Evolutionary conservation across 202 grass and related monocot genomes (phyloP).

Genomic region (Brachypodium distachyon): DNA sequence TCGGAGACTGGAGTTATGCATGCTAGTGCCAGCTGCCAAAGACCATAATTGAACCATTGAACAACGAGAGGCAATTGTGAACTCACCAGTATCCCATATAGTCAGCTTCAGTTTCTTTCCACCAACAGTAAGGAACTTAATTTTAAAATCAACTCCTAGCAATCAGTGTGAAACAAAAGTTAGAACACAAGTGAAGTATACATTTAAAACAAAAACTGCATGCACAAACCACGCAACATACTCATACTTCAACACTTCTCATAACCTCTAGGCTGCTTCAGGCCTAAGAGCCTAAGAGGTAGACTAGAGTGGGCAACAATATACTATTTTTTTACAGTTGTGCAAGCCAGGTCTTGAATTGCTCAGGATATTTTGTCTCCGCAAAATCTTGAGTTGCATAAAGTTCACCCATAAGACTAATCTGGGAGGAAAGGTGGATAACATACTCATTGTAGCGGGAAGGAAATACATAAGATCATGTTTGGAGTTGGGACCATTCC

Average conservation of each 20-base stretch:
- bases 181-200: neutral
- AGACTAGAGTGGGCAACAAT: neutral
- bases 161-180: slow-evolving; percentile 23
- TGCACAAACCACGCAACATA: too few species aligned
- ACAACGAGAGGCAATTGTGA: neutral
- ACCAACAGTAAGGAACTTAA: slow-evolving; percentile 75
- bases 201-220: neutral
- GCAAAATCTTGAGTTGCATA: neutral
- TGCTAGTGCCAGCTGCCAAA: neutral
- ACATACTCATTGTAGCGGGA: neutral
- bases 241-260: too few species aligned
- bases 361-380: neutral
- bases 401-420: neutral
- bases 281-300: neutral
- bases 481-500: neutral
- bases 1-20: neutral
- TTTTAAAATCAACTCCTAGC: slow-evolving; percentile 93
- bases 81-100: slow-evolving; percentile 97
- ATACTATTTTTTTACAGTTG: neutral
- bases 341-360: neutral
- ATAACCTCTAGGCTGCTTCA: neutral
- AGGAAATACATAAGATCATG: neutral
- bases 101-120: slow-evolving; percentile 92
- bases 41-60: neutral
- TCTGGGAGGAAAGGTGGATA: neutral